phyloP scores from a whole-genome alignment of 2,329 filamentous ascomycete species.

The Moelleriella libera region DNA sequence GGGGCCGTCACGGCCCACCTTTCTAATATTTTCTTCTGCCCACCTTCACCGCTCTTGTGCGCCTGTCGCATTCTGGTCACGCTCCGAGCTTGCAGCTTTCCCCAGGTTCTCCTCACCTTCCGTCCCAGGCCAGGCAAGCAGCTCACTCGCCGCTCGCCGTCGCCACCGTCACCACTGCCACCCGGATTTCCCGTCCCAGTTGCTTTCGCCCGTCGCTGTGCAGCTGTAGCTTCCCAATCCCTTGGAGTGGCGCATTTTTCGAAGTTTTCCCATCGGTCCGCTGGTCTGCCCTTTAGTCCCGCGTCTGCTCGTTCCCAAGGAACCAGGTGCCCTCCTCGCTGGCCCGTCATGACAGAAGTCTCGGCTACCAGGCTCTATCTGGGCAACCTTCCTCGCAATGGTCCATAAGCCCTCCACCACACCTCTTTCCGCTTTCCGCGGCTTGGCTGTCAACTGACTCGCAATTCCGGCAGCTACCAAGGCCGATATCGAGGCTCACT shows the following conservation, averaged over 20 bases:
- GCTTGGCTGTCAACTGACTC: slow-evolving; percentile 26
- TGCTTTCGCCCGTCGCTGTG: no score
- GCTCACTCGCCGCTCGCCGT: background rate
- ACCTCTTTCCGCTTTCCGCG: slow-evolving; percentile 8
- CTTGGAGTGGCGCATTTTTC: no score
- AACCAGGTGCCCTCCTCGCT: background rate
- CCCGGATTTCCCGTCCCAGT: slow-evolving; percentile 1
- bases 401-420: slow-evolving; percentile 35
- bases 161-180: background rate
- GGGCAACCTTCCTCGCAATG: slow-evolving; percentile 92
- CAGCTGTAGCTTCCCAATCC: no score
- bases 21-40: slow-evolving; percentile 4
- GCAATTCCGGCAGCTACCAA: slow-evolving; percentile 64
- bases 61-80: slow-evolving; percentile 2
- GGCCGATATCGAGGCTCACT: slow-evolving; percentile 90
- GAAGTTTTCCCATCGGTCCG: no score
- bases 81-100: slow-evolving; percentile 2
- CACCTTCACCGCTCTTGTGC: background rate
- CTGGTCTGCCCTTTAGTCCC: no score
- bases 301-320: no score
- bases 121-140: background rate
- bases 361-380: slow-evolving; percentile 92
- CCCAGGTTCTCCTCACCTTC: slow-evolving; percentile 2
- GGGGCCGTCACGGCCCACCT: background rate
- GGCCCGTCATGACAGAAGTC: slow-evolving; percentile 55